These are phyloP conservation scores for Heracleum sosnowskyi DNA, from an alignment of 129 eudicot species.

Conservation along the genomic window DNA sequence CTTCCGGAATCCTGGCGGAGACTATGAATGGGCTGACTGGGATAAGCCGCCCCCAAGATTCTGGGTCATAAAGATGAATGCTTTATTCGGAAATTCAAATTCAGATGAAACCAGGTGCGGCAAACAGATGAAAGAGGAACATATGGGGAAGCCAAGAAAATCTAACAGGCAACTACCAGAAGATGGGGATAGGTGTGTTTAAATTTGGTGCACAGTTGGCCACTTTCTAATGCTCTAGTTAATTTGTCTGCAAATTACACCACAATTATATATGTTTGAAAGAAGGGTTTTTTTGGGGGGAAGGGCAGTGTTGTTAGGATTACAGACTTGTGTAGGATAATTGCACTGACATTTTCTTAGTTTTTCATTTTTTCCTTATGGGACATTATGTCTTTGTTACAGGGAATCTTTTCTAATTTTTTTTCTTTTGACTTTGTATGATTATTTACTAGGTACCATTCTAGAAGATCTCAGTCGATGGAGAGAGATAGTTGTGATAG, in stretches of 20 bases:
- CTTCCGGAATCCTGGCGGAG: slow-evolving; percentile 94
- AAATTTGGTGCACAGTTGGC: background rate
- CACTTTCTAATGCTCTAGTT: background rate
- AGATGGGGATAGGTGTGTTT: slow-evolving; percentile 48
- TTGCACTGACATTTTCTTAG: background rate
- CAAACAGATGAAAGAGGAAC: slow-evolving; percentile 29
- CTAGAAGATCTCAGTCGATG: slow-evolving; percentile 48
- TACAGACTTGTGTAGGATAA: background rate
- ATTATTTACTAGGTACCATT: slow-evolving; percentile 31
- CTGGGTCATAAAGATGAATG: slow-evolving; percentile 70
- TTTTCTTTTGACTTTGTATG: background rate
- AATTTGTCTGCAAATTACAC: background rate
- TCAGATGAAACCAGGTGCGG: slow-evolving; percentile 35
- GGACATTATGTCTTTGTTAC: background rate
- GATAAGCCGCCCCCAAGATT: slow-evolving; percentile 83
- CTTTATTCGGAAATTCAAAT: slow-evolving; percentile 75
- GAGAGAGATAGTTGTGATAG: slow-evolving; percentile 27
- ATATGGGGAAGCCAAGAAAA: slow-evolving; percentile 25
- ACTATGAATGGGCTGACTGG: slow-evolving; percentile 98
- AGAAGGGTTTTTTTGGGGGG: background rate
- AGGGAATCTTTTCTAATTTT: background rate
- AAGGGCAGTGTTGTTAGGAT: background rate
- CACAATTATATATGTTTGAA: background rate
- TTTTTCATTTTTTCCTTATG: background rate
- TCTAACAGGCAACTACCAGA: slow-evolving; percentile 27